Percentiles rank a stretch among this genome's conserved stretches.
Evolutionary conservation across 1,139 yeast species (phyloP).

Genomic region (Pichia sp.): DNA sequence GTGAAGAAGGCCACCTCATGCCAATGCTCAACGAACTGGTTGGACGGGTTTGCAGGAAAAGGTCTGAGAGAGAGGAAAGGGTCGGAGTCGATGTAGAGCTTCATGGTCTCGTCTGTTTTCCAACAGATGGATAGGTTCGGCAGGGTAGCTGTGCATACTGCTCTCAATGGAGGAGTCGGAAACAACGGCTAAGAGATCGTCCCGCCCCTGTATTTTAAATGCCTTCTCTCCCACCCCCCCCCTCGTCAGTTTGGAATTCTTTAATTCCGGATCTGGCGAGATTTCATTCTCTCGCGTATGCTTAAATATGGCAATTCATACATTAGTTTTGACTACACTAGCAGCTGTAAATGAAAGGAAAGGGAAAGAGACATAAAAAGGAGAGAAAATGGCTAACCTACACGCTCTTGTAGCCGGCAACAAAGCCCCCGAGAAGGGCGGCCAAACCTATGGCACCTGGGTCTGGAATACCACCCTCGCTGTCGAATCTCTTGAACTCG

Average conservation of each 20-base stretch:
- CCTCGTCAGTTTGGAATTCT: too few species aligned
- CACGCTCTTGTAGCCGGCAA: slow-evolving; percentile 12
- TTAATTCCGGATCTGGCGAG: too few species aligned
- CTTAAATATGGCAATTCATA: too few species aligned
- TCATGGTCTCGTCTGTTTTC: slow-evolving; percentile 11
- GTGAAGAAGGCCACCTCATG: slow-evolving; percentile 46
- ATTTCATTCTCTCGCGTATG: too few species aligned
- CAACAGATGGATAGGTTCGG: not conserved
- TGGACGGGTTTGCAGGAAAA: slow-evolving; percentile 38
- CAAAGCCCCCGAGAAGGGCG: slow-evolving; percentile 58
- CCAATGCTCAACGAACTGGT: slow-evolving; percentile 43
- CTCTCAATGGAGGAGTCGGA: too few species aligned
- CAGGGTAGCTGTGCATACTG: not conserved
- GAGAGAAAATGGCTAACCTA: not conserved
- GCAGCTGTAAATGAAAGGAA: too few species aligned
- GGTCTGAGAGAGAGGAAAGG: slow-evolving; percentile 45
- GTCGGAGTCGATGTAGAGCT: slow-evolving; percentile 34
- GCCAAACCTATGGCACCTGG: slow-evolving; percentile 89
- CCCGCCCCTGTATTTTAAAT: too few species aligned
- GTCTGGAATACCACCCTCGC: slow-evolving; percentile 70
- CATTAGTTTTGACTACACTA: too few species aligned
- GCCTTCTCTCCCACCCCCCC: too few species aligned
- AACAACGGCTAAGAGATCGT: too few species aligned
- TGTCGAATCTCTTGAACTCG: slow-evolving; percentile 42
- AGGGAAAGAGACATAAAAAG: too few species aligned